Conservation (phyloP, 2,329 filamentous ascomycete genomes). For the Fusarium pseudocircinatum region DNA sequence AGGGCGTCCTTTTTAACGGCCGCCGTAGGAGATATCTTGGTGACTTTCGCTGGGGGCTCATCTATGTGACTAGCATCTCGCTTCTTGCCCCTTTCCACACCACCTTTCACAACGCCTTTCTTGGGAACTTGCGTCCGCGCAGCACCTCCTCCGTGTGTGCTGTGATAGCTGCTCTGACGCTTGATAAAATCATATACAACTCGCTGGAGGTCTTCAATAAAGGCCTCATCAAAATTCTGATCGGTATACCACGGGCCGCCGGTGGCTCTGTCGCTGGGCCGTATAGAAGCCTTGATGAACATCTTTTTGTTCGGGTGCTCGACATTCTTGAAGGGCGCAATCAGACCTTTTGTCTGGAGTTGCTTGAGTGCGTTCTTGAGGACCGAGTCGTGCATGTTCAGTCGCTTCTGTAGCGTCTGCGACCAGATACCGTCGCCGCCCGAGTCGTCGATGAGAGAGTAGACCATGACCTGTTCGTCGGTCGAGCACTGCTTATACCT, state of each 20-base stretch:
- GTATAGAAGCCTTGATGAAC: slow-evolving; percentile 89
- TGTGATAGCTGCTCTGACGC: slow-evolving; percentile 74
- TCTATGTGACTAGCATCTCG: slow-evolving; percentile 56
- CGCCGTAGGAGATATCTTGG: slow-evolving; percentile 36
- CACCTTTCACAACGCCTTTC: slow-evolving; percentile 64
- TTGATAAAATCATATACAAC: slow-evolving; percentile 80
- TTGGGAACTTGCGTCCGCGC: slow-evolving; percentile 60
- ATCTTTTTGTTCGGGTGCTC: slow-evolving; percentile 92
- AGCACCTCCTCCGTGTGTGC: slow-evolving; percentile 47
- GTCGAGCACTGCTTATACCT: slow-evolving; percentile 69
- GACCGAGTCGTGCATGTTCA: slow-evolving; percentile 84
- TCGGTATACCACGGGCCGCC: slow-evolving; percentile 96
- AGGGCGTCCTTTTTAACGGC: slow-evolving; percentile 50
- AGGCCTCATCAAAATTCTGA: slow-evolving; percentile 85
- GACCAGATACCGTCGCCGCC: slow-evolving; percentile 91
- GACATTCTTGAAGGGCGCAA: slow-evolving; percentile 90
- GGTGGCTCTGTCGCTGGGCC: slow-evolving; percentile 88
- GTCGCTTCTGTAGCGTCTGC: slow-evolving; percentile 80
- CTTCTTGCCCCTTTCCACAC: slow-evolving; percentile 59
- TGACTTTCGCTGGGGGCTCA: slow-evolving; percentile 44
- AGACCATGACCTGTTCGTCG: slow-evolving; percentile 85
- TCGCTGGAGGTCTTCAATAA: slow-evolving; percentile 80
- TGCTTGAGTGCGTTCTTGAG: slow-evolving; percentile 85
- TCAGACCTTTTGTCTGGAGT: slow-evolving; percentile 82
- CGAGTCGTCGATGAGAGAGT: slow-evolving; percentile 87